Percentiles rank a stretch among this genome's conserved stretches.
Conservation (phyloP, 139 green algal genomes). For the Chlamydomonas asymmetrica region DNA sequence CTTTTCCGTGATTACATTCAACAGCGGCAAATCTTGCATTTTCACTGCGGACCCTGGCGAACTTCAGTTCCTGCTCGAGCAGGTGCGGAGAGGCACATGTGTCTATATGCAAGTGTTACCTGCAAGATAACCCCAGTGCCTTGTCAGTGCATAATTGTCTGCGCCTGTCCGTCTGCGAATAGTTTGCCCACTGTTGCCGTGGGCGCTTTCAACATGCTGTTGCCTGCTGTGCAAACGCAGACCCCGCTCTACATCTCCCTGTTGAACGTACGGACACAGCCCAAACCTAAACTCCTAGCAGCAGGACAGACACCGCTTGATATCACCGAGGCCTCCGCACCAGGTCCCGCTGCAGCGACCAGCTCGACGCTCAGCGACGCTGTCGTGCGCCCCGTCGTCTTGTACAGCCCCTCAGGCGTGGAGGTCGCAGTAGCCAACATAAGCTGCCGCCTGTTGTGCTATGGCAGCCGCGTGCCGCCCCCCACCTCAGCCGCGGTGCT, state of each 20-base stretch:
- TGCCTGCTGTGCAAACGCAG: too few species aligned
- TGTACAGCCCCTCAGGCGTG: slow-evolving; percentile 16
- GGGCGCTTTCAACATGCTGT: too few species aligned
- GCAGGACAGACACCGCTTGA: slow-evolving; percentile 32
- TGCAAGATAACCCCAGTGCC: too few species aligned
- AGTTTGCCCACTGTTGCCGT: too few species aligned
- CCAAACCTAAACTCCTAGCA: slow-evolving; percentile 32
- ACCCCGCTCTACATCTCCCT: slow-evolving; percentile 36
- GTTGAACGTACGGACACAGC: slow-evolving; percentile 31
- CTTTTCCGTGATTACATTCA: slow-evolving; percentile 9
- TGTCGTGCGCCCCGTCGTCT: slow-evolving; percentile 1
- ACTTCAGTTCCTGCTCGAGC: slow-evolving; percentile 30
- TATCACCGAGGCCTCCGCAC: slow-evolving; percentile 10
- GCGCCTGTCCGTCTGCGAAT: too few species aligned
- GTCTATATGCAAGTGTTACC: too few species aligned
- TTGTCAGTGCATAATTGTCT: too few species aligned
- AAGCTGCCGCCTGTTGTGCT: slow-evolving; percentile 27
- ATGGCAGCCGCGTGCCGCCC: slow-evolving; percentile 15
- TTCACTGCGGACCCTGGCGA: slow-evolving; percentile 28
- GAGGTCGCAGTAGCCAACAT: slow-evolving; percentile 14
- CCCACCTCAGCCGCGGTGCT: too few species aligned
- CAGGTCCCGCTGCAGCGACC: background rate
- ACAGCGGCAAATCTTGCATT: slow-evolving; percentile 30
- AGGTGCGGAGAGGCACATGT: slow-evolving; percentile 31
- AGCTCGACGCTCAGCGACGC: background rate